phyloP scores from a whole-genome alignment of 495 filamentous ascomycete species.

The Amphirosellinia nigrospora region DNA sequence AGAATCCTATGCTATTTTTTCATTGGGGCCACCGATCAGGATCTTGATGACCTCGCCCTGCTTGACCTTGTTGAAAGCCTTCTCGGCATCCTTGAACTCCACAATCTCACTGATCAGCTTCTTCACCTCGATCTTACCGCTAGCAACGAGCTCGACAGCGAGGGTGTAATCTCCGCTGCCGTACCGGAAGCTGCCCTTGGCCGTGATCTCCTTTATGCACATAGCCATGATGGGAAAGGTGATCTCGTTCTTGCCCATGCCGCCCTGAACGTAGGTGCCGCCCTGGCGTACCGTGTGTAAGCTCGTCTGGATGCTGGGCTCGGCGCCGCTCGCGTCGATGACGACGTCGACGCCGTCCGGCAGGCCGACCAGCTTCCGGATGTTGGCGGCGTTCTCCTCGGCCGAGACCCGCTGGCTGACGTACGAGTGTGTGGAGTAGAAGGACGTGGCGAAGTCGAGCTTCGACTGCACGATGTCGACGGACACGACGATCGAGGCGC shows the following conservation, averaged over 20 bases:
- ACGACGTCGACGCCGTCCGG: slow-evolving; percentile 72
- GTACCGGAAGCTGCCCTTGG: slow-evolving; percentile 85
- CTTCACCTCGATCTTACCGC: slow-evolving; percentile 71
- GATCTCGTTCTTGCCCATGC: slow-evolving; percentile 79
- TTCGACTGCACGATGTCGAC: slow-evolving; percentile 78
- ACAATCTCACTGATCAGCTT: slow-evolving; percentile 72
- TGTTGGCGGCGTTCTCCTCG: slow-evolving; percentile 68
- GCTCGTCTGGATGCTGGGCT: slow-evolving; percentile 74
- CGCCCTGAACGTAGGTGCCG: slow-evolving; percentile 85
- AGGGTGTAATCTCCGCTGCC: slow-evolving; percentile 80
- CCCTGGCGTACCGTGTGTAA: slow-evolving; percentile 73
- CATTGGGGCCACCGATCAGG: slow-evolving; percentile 73
- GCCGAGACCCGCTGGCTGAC: slow-evolving; percentile 61
- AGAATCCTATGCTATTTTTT: slow-evolving; percentile 45
- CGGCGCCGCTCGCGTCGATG: slow-evolving; percentile 85
- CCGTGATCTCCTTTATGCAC: slow-evolving; percentile 80
- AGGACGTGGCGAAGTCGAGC: slow-evolving; percentile 71
- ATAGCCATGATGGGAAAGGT: slow-evolving; percentile 81
- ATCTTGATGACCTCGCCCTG: slow-evolving; percentile 84
- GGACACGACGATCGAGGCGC: slow-evolving; percentile 71
- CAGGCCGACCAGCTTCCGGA: slow-evolving; percentile 49
- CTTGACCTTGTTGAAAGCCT: slow-evolving; percentile 80
- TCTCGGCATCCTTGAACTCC: slow-evolving; percentile 72
- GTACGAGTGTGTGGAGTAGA: slow-evolving; percentile 71
- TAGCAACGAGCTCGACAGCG: slow-evolving; percentile 71